Evolutionary conservation across 306 rosid species (phyloP).

Genomic region (Cucumis melo): DNA sequence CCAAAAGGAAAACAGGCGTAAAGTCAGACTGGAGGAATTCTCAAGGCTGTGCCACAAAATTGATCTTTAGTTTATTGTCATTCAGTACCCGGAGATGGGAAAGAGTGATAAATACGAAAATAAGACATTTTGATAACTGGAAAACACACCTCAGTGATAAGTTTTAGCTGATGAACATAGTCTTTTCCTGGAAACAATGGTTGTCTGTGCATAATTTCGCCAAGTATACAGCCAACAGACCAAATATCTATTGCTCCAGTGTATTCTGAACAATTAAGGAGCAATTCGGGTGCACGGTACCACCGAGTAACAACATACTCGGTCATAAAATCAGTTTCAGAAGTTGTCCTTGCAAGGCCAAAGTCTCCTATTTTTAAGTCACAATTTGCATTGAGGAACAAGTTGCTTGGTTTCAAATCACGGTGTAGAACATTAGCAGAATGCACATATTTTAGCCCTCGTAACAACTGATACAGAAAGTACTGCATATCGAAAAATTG

Average conservation of each 20-base stretch:
- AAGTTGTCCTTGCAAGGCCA: conserved; percentile 97
- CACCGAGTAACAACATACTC: conserved; percentile 98
- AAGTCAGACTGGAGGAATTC: conserved; percentile 4
- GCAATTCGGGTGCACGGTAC: conserved; percentile 93
- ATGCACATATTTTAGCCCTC: conserved; percentile 89
- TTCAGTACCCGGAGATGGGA: neutral
- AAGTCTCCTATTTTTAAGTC: conserved; percentile 97
- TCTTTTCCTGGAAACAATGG: conserved; percentile 93
- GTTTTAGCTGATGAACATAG: conserved; percentile 92
- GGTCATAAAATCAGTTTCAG: conserved; percentile 97
- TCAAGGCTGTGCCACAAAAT: neutral
- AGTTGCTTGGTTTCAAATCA: conserved; percentile 91
- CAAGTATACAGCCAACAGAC: conserved; percentile 98
- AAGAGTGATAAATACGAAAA: neutral
- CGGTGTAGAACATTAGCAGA: conserved; percentile 94
- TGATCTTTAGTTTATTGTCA: neutral
- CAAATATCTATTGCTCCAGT: conserved; percentile 95
- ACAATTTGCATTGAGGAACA: conserved; percentile 83
- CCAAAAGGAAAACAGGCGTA: conserved; percentile 5
- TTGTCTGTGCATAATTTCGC: conserved; percentile 73
- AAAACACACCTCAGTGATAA: conserved; percentile 66
- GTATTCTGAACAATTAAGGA: conserved; percentile 90
- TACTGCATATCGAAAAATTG: conserved; percentile 38
- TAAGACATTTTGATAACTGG: neutral
- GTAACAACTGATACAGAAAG: conserved; percentile 84